Evolutionary conservation across 208 protist species (phyloP), one percentile per base, ranked within the genome.

Genomic region (Willaertia magna): DNA sequence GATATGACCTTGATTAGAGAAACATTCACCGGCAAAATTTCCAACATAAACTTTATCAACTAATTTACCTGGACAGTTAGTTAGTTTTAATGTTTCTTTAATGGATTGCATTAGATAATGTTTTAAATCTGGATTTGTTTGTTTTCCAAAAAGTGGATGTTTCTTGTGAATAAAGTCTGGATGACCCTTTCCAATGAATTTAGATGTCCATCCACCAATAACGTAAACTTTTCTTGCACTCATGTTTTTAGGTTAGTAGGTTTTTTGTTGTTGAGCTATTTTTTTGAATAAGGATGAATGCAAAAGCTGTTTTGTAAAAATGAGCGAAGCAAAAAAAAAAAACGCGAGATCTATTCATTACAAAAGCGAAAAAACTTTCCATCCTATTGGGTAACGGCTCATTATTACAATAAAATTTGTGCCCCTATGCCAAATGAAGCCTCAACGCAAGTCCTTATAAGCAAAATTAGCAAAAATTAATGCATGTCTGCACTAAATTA

Each of bases 161-260:
- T 93, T 94, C 91, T 96, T 96, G 87, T 94, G 92, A 44, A 95
- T 95, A 82, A 96, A 96, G 18, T 94, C 89, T 42, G 91, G 91
- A 88, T 92, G 93, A 86, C 93, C 93, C 90, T 96, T 96, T 61
- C 94, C 94, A 40, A 96, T 88, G 74, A 96, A 96, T 9, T 93
- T 91, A 26, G 93, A 94, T 52, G 95, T 93, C 89, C 91, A 86
- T 42, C 94, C 93, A 42, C 94, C 94, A 22, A 95, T 86, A 74
- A 96, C 87, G 88, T 94, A 96, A 55, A 95, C 88, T 16, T 79
- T 74, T 47, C 84, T 14, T 39, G 11, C 34, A 34, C 52, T 79
- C 16, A 18, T 79, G 7, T 48, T 79, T 79, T 79, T n/a, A n/a
- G n/a, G n/a, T n/a, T n/a, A n/a, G n/a, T n/a, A n/a, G n/a, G n/a